These are phyloP conservation scores for Botrytis paeoniae DNA, from an alignment of 2,329 filamentous ascomycete genomes.

Conservation along the genomic window DNA sequence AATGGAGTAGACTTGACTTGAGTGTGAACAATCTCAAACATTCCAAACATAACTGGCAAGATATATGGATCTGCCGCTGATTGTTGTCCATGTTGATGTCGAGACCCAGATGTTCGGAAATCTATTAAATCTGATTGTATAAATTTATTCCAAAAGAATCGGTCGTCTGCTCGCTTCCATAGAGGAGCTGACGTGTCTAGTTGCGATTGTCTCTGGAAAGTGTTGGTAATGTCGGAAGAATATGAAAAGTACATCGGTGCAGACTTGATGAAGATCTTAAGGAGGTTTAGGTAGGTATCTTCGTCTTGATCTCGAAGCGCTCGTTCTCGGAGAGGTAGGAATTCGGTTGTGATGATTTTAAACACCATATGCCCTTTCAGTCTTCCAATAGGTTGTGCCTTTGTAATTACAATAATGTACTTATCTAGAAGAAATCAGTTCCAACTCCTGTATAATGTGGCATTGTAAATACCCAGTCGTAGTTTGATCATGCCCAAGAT, in stretches of 20 bases:
- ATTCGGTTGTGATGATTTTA: slow-evolving; percentile 85
- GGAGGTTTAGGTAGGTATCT: slow-evolving; percentile 80
- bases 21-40: slow-evolving; percentile 86
- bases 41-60: slow-evolving; percentile 91
- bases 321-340: slow-evolving; percentile 89
- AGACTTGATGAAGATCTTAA: slow-evolving; percentile 77
- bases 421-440: slow-evolving; percentile 58
- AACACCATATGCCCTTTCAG: slow-evolving; percentile 96
- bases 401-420: slow-evolving; percentile 95
- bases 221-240: slow-evolving; percentile 93
- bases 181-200: slow-evolving; percentile 68
- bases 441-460: background rate
- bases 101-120: slow-evolving; percentile 65
- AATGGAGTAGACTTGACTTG: slow-evolving; percentile 80
- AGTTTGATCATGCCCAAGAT: slow-evolving; percentile 93
- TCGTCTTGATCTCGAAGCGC: slow-evolving; percentile 90
- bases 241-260: slow-evolving; percentile 98
- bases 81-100: slow-evolving; percentile 67
- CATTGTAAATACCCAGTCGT: slow-evolving; percentile 67
- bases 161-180: slow-evolving; percentile 91
- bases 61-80: slow-evolving; percentile 85
- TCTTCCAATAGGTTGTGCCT: slow-evolving; percentile 84
- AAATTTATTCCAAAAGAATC: slow-evolving; percentile 98
- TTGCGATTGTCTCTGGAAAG: slow-evolving; percentile 88
- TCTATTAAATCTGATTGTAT: slow-evolving; percentile 88